Percentiles rank a stretch among this genome's conserved stretches.
These are phyloP conservation scores for Fraxinus ornus DNA, from an alignment of 305 asterid genomes.

Conservation along the genomic window DNA sequence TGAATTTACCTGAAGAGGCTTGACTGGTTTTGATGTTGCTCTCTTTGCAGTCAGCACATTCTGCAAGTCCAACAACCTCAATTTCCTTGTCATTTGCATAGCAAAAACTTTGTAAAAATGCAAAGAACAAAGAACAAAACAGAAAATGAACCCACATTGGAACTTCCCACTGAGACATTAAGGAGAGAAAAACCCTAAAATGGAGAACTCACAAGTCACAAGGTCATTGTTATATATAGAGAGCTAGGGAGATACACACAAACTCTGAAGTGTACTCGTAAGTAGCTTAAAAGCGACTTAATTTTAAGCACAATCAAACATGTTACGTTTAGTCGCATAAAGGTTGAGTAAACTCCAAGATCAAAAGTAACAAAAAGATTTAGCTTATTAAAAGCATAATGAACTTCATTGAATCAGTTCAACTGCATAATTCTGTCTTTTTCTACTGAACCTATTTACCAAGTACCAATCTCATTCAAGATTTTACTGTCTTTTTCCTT, in stretches of 20 bases:
- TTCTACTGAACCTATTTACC: constrained; percentile 29
- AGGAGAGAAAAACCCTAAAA: constrained; percentile 25
- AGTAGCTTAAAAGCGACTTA: not conserved
- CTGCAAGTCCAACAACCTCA: constrained; percentile 58
- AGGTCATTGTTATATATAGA: not conserved
- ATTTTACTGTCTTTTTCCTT: not conserved
- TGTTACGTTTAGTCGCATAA: not conserved
- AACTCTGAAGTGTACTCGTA: not conserved
- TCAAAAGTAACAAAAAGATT: not conserved
- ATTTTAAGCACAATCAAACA: not conserved
- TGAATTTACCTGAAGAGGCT: constrained; percentile 35
- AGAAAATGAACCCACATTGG: constrained; percentile 55
- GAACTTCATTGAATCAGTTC: constrained; percentile 47
- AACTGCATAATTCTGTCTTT: constrained; percentile 39
- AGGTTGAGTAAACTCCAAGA: not conserved
- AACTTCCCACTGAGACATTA: not conserved
- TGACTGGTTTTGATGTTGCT: constrained; percentile 28
- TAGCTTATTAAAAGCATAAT: constrained; percentile 41
- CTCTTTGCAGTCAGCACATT: constrained; percentile 51
- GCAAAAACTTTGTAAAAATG: constrained; percentile 43
- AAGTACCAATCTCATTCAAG: constrained; percentile 22
- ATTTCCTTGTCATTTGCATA: constrained; percentile 46
- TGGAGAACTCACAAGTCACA: not conserved
- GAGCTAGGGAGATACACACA: not conserved
- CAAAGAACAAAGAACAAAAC: constrained; percentile 38